These are phyloP conservation scores for Ambrosia trifida DNA, from an alignment of 129 eudicot genomes.

Conservation along the genomic window DNA sequence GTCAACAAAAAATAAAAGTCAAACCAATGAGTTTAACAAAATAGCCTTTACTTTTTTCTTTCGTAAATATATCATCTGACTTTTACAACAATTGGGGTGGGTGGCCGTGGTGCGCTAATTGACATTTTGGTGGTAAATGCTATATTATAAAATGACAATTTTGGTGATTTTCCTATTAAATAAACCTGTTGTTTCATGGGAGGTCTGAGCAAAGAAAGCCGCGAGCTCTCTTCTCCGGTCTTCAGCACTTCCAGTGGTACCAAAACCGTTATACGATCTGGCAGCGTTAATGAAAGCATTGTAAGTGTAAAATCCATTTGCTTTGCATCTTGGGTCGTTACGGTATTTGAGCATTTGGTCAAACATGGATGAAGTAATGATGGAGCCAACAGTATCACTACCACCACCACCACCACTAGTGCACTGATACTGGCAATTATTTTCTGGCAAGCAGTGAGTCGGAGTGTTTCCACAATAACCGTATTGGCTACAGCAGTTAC, in stretches of 20 bases:
- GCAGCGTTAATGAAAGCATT: conserved; percentile 55
- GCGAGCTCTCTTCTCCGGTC: conserved; percentile 54
- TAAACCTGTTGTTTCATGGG: conserved; percentile 49
- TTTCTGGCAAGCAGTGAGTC: conserved; percentile 30
- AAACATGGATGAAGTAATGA: conserved; percentile 32
- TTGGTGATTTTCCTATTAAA: no score
- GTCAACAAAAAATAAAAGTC: no score
- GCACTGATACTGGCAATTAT: conserved; percentile 59
- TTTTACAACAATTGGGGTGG: no score
- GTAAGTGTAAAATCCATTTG: conserved; percentile 50
- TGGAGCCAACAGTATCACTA: conserved; percentile 35
- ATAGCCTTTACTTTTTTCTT: no score
- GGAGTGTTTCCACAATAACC: conserved; percentile 60
- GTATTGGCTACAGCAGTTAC: conserved; percentile 51
- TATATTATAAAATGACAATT: no score
- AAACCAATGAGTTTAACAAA: no score
- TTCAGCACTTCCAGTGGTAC: conserved; percentile 42
- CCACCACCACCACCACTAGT: not conserved
- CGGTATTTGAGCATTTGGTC: conserved; percentile 50
- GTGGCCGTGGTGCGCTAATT: no score
- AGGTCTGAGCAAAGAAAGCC: conserved; percentile 68
- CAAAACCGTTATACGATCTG: conserved; percentile 37
- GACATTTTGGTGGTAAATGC: no score
- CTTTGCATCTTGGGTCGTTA: conserved; percentile 41
- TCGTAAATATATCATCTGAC: no score